Evolutionary conservation across 2,329 filamentous ascomycete genomes (phyloP), one percentile per base, ranked within the genome.

Genomic region (Apiospora kogelbergensis): DNA sequence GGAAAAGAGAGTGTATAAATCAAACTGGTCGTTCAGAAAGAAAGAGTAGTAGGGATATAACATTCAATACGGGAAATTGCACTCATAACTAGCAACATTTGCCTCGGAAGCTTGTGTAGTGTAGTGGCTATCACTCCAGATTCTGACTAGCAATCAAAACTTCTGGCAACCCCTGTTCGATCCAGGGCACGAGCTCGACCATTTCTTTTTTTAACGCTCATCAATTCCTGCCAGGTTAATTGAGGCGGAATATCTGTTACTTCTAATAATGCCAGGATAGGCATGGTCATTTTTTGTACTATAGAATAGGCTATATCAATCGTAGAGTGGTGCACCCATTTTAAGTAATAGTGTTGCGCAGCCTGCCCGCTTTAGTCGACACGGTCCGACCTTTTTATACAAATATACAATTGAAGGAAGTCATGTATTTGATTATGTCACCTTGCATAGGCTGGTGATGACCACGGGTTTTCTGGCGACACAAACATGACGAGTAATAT

Each of bases 61-160:
- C n/a, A n/a, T n/a, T n/a, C n/a, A n/a, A n/a, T n/a, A n/a, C n/a
- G n/a, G n/a, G n/a, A n/a, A n/a, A n/a, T n/a, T n/a, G n/a, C n/a
- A n/a, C n/a, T n/a, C n/a, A n/a, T n/a, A n/a, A n/a, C n/a, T n/a
- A n/a, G n/a, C n/a, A n/a, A n/a, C n/a, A n/a, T n/a, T n/a, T n/a
- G n/a, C n/a, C n/a, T 7, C 6, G 4, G 22, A 46, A 11, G 48
- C 53, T 60, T 60, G 53, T 60, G 53, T 60, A 60, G 53, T 60
- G 53, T 60, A 60, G 53, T 60, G 53, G 53, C 53, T 60, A 60
- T 60, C 53, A 60, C 53, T 37, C 30, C 53, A 60, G 53, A 60
- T 60, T 60, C 53, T 60, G 53, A 60, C 6, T 37, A 37, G 33
- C 26, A 26, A 20, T 57, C 48, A 57, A 57, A 33, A 57, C 37